Evolutionary conservation across 305 asterid genomes (phyloP).

Genomic region (Plantago rigida): DNA sequence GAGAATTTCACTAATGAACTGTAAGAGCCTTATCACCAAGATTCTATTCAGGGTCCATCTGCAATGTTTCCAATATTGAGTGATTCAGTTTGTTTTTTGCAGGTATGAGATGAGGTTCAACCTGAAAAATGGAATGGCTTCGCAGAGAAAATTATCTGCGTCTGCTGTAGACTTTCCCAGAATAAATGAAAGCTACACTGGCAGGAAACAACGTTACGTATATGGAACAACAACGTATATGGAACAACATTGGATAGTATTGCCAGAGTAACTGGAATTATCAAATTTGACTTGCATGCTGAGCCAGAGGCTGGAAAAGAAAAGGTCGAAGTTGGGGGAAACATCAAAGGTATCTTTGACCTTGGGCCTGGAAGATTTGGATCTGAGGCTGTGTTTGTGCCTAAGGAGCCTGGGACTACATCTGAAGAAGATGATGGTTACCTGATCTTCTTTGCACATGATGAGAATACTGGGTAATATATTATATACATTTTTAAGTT

Average conservation of each 20-base stretch:
- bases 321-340: conserved; percentile 87
- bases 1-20: conserved; percentile 70
- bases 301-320: conserved; percentile 67
- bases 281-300: conserved; percentile 79
- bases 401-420: conserved; percentile 52
- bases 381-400: conserved; percentile 84
- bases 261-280: conserved; percentile 77
- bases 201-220: conserved; percentile 85
- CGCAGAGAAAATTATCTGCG: conserved; percentile 71
- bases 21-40: conserved; percentile 38
- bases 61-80: neutral
- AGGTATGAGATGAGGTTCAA: conserved; percentile 98
- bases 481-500: conserved; percentile 23
- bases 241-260: conserved; percentile 71
- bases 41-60: conserved; percentile 6
- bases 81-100: conserved; percentile 23
- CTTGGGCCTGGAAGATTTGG: conserved; percentile 83
- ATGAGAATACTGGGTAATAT: conserved; percentile 75
- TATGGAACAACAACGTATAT: conserved; percentile 74
- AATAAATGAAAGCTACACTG: conserved; percentile 83
- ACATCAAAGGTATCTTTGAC: conserved; percentile 68
- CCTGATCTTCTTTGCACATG: conserved; percentile 78
- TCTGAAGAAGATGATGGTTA: conserved; percentile 95
- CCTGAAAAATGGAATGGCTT: conserved; percentile 72
- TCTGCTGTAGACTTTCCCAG: conserved; percentile 86